A percentile compares a stretch with the other conserved stretches of the same genome.
Conservation (phyloP, 495 filamentous ascomycete genomes). For the Penicillium coffeae region DNA sequence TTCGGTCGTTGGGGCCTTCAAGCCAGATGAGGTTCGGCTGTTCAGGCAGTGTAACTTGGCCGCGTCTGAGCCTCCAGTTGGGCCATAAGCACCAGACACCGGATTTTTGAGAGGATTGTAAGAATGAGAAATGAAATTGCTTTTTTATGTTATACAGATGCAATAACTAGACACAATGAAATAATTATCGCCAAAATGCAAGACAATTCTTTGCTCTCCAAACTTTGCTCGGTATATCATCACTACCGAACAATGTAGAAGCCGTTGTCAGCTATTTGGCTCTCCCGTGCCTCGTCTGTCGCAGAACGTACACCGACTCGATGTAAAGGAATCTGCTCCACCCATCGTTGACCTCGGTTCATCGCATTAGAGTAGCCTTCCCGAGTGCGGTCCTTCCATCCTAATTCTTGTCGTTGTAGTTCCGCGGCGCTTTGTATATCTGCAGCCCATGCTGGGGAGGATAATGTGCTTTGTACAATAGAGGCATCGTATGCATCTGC, state of each 20-base stretch:
- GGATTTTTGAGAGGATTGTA: background rate
- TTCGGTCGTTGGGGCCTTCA: constrained; percentile 69
- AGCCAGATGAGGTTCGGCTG: constrained; percentile 62
- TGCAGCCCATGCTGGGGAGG: constrained; percentile 50
- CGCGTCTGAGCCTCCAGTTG: constrained; percentile 31
- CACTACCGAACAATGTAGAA: constrained; percentile 36
- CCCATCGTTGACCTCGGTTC: constrained; percentile 42
- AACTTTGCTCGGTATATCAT: too few species aligned
- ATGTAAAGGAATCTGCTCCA: constrained; percentile 54
- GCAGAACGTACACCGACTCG: constrained; percentile 51
- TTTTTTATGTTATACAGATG: too few species aligned
- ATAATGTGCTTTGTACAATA: constrained; percentile 48
- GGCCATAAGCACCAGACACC: constrained; percentile 14
- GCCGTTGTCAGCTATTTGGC: constrained; percentile 31
- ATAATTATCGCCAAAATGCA: too few species aligned
- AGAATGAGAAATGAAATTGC: background rate
- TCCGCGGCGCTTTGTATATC: constrained; percentile 19
- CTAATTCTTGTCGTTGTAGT: constrained; percentile 20
- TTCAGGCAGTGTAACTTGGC: constrained; percentile 77
- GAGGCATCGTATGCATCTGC: constrained; percentile 47
- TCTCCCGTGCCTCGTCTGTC: constrained; percentile 47
- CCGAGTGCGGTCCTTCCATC: constrained; percentile 27
- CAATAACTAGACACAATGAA: too few species aligned
- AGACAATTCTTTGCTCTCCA: too few species aligned
- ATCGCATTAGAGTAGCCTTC: constrained; percentile 38